Conservation (phyloP, 2,329 filamentous ascomycete species). For the Botrytis byssoidea region DNA sequence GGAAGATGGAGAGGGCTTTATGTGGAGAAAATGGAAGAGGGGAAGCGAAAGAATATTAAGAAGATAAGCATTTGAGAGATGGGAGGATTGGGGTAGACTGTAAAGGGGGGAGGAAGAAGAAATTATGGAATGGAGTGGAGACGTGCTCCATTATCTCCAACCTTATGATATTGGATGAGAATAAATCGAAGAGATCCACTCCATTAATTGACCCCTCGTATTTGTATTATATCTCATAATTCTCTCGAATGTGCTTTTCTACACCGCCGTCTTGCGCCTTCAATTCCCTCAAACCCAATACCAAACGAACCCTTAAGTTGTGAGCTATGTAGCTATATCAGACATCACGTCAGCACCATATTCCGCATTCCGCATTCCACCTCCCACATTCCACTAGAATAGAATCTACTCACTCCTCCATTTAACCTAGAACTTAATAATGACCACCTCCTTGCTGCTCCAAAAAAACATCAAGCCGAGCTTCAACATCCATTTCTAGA, state of each 20-base stretch:
- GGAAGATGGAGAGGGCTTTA: no score
- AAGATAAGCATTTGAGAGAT: no score
- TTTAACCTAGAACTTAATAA: not conserved
- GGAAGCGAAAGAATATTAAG: no score
- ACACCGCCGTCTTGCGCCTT: not conserved
- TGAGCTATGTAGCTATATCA: not conserved
- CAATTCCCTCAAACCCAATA: not conserved
- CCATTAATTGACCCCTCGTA: not conserved
- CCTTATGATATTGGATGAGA: not conserved
- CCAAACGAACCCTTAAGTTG: not conserved
- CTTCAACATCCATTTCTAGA: constrained; percentile 5
- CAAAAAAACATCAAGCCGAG: constrained; percentile 4
- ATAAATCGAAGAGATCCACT: not conserved
- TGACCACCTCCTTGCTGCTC: constrained; percentile 1
- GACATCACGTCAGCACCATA: not conserved
- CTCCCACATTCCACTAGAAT: not conserved
- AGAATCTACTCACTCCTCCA: not conserved
- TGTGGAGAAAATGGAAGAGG: no score
- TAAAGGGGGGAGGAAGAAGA: no score
- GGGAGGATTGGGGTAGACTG: no score
- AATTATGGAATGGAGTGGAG: no score
- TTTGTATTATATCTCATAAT: not conserved
- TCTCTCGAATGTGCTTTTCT: not conserved
- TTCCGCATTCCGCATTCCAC: not conserved
- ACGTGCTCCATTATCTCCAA: not conserved